Base-by-base conservation (phyloP, 306 rosid species). In the Sphenostylis stenocarpa region DNA sequence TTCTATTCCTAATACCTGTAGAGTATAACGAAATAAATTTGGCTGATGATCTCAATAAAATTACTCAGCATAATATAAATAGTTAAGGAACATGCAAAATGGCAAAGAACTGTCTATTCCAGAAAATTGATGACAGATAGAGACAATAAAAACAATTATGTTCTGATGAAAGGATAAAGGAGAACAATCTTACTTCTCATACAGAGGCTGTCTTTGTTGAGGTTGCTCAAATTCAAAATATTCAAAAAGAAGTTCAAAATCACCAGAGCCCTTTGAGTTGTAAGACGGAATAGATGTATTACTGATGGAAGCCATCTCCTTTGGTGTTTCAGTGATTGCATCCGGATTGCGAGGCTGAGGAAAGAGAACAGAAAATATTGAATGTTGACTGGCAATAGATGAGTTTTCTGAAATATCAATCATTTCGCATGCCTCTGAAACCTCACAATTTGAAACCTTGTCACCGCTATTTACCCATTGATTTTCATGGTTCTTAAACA, bases 151-250 rank as follows among this genome's bases (percentile, higher is more conserved):
- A 45, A 68, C 57, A 33, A 17, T 19, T 43, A 44, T 11, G 44
- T 33, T 68, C 64, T 33, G 19, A 80, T 78, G 77, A 70, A 4
- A 72, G 44, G 64, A 71, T 68, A 61, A 70, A 24, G 60, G 48
- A 29, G 80, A 43, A 67, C 67, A 73, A 21, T 56, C 92, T 84
- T 81, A 91, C 98, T 83, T 93, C 61, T 89, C 90, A 78, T 85
- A 86, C 55, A 93, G 84, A 38, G 97, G 90, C 58, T 9, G 84
- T 75, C 98, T 89, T 84, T 83, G 90, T 76, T 89, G 98, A 65
- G 98, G 97, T 77, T 77, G 97, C 55, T 87, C 89, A 62, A 64
- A 49, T 84, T 93, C 98, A 87, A 93, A 93, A 91, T 88, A 93
- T 85, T 93, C 98, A 76, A 88, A 89, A 71, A 91, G 84, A 64